Base-by-base conservation (phyloP, 306 rosid genomes). In the Cicer yamashitae region DNA sequence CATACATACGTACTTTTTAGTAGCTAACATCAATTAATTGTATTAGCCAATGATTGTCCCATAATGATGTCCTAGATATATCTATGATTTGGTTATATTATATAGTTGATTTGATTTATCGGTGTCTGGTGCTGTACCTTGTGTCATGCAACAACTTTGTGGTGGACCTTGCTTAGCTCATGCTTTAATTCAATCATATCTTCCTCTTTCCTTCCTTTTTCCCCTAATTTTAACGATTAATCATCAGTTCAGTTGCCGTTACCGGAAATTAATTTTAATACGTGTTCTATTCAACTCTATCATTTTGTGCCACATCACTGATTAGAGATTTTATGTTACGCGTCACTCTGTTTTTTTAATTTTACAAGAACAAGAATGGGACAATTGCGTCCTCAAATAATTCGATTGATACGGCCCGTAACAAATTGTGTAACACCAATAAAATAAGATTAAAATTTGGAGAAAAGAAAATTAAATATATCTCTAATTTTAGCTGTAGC, bases 161-260 rank as follows among this genome's bases (percentile, higher is more conserved):
- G 79, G 88, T 64, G 82, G 84, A 77, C 82, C 86, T 50, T 56
- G 74, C 86, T 85, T 76, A 81, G 47, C 74, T 81, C 79, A 74
- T 66, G 20, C 83, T 81, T 85, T 78, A 70, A 57, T 85, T 85
- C 77, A 78, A 82, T 77, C 83, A 82, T 78, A 82, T 82, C 86
- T 78, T 67, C 38, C 18, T 71, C 78, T 22, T 74, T 12, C 39
- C 53, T 51, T 78, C 30, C 30, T 25, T 3, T 25, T 75, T 66
- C 40, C 58, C 67, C 61, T 66, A 40, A 59, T 76, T 57, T 13
- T 57, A 68, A 68, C 64, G 66, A 56, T 73, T 63, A 17, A 51
- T 73, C 59, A 67, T 25, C 30, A 25, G 6, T 14, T 72, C 56
- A 74, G 69, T 58, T 84, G 68, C 45, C 48, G 75, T 54, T 71